A percentile compares a stretch with the other conserved stretches of the same genome.
Evolutionary conservation across 83 land plant genomes (phyloP).

Genomic region (Diphasiastrum complanatum): DNA sequence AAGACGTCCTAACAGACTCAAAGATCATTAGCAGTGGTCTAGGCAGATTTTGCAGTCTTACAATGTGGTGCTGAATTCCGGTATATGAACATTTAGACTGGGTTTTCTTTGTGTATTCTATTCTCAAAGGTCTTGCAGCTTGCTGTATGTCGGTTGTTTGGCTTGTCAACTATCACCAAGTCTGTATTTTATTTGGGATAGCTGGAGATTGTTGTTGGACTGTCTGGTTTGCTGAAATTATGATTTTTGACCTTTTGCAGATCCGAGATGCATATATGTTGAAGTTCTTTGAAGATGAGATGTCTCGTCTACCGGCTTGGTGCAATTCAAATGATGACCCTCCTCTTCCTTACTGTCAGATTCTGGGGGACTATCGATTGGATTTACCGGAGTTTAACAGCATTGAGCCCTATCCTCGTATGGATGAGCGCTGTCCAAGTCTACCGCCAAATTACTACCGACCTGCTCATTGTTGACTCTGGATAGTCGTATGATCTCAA

Average conservation of each 20-base stretch:
- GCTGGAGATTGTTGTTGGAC: no score
- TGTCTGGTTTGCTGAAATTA: background rate
- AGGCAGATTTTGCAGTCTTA: no score
- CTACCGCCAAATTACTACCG: background rate
- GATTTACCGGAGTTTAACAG: background rate
- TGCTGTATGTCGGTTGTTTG: no score
- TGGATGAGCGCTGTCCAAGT: background rate
- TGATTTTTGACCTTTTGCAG: conserved; percentile 31
- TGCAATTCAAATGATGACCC: background rate
- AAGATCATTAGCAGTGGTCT: no score
- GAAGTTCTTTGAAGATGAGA: conserved; percentile 38
- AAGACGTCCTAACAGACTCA: no score
- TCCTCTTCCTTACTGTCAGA: background rate
- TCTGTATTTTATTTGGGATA: no score
- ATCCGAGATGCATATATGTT: conserved; percentile 93
- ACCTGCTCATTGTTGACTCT: background rate
- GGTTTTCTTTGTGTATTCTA: no score
- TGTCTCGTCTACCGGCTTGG: background rate
- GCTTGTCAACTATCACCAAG: no score
- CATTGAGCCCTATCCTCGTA: background rate
- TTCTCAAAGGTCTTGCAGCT: no score
- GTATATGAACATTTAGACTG: no score
- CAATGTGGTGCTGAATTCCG: no score
- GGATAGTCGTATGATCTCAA: no score
- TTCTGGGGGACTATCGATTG: background rate